Conservation (phyloP, 2,329 filamentous ascomycete genomes). For the Curvularia eragrostidis region DNA sequence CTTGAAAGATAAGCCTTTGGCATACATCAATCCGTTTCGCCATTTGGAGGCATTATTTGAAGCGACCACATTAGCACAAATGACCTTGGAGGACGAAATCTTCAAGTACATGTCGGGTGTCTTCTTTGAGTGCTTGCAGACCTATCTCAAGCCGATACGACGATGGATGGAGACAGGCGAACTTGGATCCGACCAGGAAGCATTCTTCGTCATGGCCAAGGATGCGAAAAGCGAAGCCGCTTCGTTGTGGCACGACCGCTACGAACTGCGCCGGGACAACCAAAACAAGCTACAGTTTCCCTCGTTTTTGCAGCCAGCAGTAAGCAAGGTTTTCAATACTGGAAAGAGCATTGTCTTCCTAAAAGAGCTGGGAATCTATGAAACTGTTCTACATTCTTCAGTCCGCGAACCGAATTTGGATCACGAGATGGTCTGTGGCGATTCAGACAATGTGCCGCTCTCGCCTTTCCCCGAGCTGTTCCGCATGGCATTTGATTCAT, state of each 20-base stretch:
- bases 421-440: conserved; percentile 63
- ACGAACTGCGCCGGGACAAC: conserved; percentile 67
- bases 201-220: conserved; percentile 76
- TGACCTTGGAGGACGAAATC: conserved; percentile 66
- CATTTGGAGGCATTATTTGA: conserved; percentile 81
- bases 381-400: conserved; percentile 20
- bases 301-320: conserved; percentile 73
- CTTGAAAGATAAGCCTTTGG: conserved; percentile 58
- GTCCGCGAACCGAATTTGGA: conserved; percentile 54
- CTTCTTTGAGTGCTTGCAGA: conserved; percentile 81
- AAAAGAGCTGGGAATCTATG: conserved; percentile 69
- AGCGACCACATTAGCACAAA: conserved; percentile 71
- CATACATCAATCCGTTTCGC: conserved; percentile 63
- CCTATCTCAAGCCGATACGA: conserved; percentile 80
- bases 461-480: conserved; percentile 79
- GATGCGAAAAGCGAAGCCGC: conserved; percentile 64
- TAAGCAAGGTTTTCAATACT: conserved; percentile 78
- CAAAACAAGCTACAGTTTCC: conserved; percentile 72
- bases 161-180: conserved; percentile 85
- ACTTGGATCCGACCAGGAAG: conserved; percentile 68
- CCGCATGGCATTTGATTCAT: conserved; percentile 71
- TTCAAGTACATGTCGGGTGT: conserved; percentile 71
- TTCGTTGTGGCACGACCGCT: conserved; percentile 79
- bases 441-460: conserved; percentile 53
- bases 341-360: conserved; percentile 89